phyloP scores from a whole-genome alignment of 208 protist species.

The Crithidia expoeki region DNA sequence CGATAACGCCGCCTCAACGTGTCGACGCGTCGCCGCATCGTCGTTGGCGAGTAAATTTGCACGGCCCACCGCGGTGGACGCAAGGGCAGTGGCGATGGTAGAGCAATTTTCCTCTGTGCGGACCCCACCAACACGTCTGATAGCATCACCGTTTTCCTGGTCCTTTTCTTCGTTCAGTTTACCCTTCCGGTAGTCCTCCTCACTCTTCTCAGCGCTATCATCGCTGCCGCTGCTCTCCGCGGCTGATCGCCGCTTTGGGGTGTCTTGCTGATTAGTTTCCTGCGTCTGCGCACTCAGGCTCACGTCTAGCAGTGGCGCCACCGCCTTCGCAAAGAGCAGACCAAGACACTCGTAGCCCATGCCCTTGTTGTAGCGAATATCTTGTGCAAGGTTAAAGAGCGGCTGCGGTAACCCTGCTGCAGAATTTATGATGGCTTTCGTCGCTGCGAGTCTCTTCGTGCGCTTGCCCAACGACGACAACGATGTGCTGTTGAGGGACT shows the following conservation, averaged over 20 bases:
- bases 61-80: conserved; percentile 23
- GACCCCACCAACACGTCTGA: conserved; percentile 9
- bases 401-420: not conserved
- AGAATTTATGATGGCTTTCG: not conserved
- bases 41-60: conserved; percentile 18
- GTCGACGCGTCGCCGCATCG: conserved; percentile 11
- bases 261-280: not conserved
- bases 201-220: not conserved
- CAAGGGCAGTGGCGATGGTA: conserved; percentile 19
- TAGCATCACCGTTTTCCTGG: not conserved
- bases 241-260: not conserved
- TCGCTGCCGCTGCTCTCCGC: conserved; percentile 4
- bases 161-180: not conserved
- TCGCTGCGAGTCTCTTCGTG: not conserved
- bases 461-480: not conserved
- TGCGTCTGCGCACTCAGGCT: not conserved
- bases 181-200: no score
- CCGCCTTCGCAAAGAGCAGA: conserved; percentile 82
- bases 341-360: conserved; percentile 87
- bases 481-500: no score
- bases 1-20: conserved; percentile 56
- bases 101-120: conserved; percentile 25
- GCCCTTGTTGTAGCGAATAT: conserved; percentile 88
- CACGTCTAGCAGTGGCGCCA: conserved; percentile 70
- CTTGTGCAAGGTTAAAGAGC: conserved; percentile 64